Base-by-base conservation (phyloP, 2,329 filamentous ascomycete species). In the Pseudodiploospora longispora region DNA sequence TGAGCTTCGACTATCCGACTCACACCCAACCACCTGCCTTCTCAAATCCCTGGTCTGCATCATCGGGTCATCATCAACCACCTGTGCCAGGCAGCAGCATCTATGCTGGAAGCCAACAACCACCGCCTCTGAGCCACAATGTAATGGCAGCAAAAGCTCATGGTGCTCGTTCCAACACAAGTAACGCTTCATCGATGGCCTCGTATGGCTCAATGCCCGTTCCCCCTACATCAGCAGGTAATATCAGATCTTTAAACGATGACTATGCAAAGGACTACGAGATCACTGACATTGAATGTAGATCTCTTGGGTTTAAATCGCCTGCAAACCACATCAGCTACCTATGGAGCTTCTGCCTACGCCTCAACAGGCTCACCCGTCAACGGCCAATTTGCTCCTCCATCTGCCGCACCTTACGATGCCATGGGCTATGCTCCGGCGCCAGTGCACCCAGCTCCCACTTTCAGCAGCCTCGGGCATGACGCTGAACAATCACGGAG, bases 21-120 rank as follows among this genome's bases (percentile, higher is more conserved):
- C 61, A 64, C 54, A 50, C 49, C 63, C 74, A 58, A 62, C 75
- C 71, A 61, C 75, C 69, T 80, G 85, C 93, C 52, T 96, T 96
- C 71, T 89, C 85, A 59, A 93, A 96, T 65, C 89, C 89, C 36
- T 96, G 90, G 90, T 77, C 86, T 45, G 75, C 74, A 38, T 72
- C 80, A 30, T 64, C 72, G 8, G 63, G 72, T 27, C 57, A 68
- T 30, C 53, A 65, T 44, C 62, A 62, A 50, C 48, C 69, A 62
- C 50, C 68, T 72, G 52, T 71, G 60, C 48, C 75, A 67, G 62
- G 75, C 69, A 72, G 80, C 69, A 66, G 72, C 73, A 67, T 90
- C 75, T 76, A 83, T 74, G 59, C 74, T 62, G 72, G 63, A 70
- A 82, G 62, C 68, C 83, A 64, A 35, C 55, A 56, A 10, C 57